Evolutionary conservation across 805 yeast genomes (phyloP).

Genomic region (Cyberlindnera mrakii): DNA sequence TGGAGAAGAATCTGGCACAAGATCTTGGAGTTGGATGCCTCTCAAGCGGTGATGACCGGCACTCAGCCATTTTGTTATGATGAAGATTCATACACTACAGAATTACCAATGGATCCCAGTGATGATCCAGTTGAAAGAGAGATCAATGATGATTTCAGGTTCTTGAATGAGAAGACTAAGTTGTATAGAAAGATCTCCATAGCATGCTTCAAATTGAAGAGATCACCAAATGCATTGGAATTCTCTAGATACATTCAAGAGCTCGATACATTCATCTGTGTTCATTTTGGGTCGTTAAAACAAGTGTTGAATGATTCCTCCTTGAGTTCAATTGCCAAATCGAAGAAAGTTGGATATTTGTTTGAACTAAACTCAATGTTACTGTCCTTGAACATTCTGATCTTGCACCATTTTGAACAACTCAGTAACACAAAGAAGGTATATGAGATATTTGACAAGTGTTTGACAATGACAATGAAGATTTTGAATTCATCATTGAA

Average conservation of each 20-base stretch:
- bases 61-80: constrained; percentile 13
- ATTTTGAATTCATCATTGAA: constrained; percentile 28
- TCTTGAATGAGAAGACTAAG: constrained; percentile 26
- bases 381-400: constrained; percentile 29
- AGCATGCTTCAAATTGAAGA: constrained; percentile 28
- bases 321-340: constrained; percentile 12
- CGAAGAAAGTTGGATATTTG: constrained; percentile 19
- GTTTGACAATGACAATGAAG: constrained; percentile 24
- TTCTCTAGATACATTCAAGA: constrained; percentile 26
- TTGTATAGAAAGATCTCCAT: constrained; percentile 27
- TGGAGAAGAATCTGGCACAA: constrained; percentile 24
- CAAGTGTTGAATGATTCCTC: constrained; percentile 9
- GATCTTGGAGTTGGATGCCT: constrained; percentile 21
- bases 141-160: constrained; percentile 27
- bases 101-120: constrained; percentile 28
- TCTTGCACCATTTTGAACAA: constrained; percentile 36
- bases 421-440: constrained; percentile 25
- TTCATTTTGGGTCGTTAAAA: constrained; percentile 24
- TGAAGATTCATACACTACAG: constrained; percentile 16
- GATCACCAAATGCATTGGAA: constrained; percentile 28
- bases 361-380: constrained; percentile 26
- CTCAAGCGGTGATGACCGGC: constrained; percentile 11
- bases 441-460: constrained; percentile 30
- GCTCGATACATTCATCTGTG: constrained; percentile 28
- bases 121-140: constrained; percentile 30